Evolutionary conservation across 495 filamentous ascomycete species (phyloP).

Genomic region (Pseudomonodictys pantanalensis): DNA sequence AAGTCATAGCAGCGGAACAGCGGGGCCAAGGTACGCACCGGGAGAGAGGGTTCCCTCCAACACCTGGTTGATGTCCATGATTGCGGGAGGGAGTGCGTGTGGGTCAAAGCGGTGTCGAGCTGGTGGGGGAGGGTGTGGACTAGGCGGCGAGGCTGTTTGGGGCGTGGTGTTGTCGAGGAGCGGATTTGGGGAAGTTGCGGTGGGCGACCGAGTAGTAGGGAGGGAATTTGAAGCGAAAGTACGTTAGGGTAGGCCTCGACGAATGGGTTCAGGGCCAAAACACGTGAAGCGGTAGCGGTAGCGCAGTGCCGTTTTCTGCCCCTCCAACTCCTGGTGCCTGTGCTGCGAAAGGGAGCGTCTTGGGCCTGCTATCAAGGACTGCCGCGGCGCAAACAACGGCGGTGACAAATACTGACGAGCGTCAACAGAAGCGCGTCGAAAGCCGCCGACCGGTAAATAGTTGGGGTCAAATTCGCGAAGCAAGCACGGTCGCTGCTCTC

Average conservation of each 20-base stretch:
- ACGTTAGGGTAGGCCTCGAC: slow-evolving; percentile 1
- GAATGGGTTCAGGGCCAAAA: slow-evolving; percentile 30
- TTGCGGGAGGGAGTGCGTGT: slow-evolving; percentile 40
- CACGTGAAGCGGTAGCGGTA: slow-evolving; percentile 28
- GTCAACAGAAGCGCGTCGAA: too few relatives aligned
- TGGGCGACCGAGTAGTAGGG: slow-evolving; percentile 13
- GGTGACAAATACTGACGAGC: too few relatives aligned
- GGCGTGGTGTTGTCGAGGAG: background rate
- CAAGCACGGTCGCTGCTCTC: too few relatives aligned
- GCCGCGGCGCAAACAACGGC: too few relatives aligned
- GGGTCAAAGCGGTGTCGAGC: background rate
- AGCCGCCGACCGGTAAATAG: too few relatives aligned
- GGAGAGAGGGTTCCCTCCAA: slow-evolving; percentile 87
- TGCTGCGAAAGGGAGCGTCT: background rate
- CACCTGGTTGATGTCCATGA: slow-evolving; percentile 78
- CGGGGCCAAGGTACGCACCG: slow-evolving; percentile 56
- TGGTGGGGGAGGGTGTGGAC: background rate
- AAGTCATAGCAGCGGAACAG: slow-evolving; percentile 27
- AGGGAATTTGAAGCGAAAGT: slow-evolving; percentile 36
- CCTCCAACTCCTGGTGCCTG: background rate
- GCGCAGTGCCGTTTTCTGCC: background rate
- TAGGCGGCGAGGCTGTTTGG: background rate
- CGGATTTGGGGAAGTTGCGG: slow-evolving; percentile 14
- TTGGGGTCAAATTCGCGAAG: too few relatives aligned
- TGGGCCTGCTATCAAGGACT: too few relatives aligned